Evolutionary conservation across 2,329 filamentous ascomycete species (phyloP).

Genomic region (Coniochaeta hoffmannii): DNA sequence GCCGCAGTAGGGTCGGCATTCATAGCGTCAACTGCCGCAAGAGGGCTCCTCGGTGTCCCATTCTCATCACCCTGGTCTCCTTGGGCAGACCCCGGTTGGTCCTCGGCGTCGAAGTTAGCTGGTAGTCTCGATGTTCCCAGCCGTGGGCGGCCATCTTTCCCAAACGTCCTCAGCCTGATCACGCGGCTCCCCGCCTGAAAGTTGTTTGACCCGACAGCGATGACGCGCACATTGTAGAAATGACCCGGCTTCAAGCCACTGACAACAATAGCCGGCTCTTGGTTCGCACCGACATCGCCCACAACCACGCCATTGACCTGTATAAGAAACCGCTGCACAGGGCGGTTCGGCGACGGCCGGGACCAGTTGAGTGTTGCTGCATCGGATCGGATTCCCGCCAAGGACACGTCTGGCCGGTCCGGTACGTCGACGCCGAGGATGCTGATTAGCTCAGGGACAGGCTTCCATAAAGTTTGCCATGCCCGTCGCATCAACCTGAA

Average conservation of each 20-base stretch:
- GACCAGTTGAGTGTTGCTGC: slow-evolving; percentile 91
- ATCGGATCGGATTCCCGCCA: slow-evolving; percentile 81
- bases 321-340: slow-evolving; percentile 81
- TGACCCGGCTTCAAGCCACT: slow-evolving; percentile 78
- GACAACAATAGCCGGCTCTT: slow-evolving; percentile 84
- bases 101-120: slow-evolving; percentile 47
- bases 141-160: slow-evolving; percentile 54
- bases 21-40: slow-evolving; percentile 53
- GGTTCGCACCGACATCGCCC: slow-evolving; percentile 69
- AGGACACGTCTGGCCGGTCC: slow-evolving; percentile 77
- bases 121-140: slow-evolving; percentile 49
- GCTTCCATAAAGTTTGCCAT: slow-evolving; percentile 82
- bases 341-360: slow-evolving; percentile 54
- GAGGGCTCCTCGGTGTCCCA: slow-evolving; percentile 36
- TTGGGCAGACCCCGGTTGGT: slow-evolving; percentile 31
- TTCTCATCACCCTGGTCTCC: slow-evolving; percentile 43
- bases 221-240: slow-evolving; percentile 89
- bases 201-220: slow-evolving; percentile 84
- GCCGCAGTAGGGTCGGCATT: slow-evolving; percentile 48
- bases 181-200: slow-evolving; percentile 86
- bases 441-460: slow-evolving; percentile 82
- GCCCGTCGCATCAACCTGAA: slow-evolving; percentile 75
- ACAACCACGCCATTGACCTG: slow-evolving; percentile 94
- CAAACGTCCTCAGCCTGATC: slow-evolving; percentile 74
- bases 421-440: slow-evolving; percentile 93